Conservation (phyloP, 1,284 basidiomycete genomes). For the Malassezia caprae region DNA sequence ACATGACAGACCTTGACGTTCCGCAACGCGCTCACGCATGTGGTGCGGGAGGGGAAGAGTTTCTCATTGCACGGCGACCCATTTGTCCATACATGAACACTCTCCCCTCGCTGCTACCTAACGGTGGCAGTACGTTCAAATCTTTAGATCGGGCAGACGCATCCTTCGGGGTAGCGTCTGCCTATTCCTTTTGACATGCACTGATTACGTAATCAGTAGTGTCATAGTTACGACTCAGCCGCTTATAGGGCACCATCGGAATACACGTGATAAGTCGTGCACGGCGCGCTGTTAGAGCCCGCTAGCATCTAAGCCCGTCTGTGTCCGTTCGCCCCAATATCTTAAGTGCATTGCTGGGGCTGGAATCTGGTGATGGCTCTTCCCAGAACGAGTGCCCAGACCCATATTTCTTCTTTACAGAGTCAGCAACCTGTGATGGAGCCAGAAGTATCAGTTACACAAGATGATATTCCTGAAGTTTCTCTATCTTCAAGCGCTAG, state of each 20-base stretch:
- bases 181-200: conserved; percentile 1
- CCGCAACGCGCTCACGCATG: conserved; percentile 21
- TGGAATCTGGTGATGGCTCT: background rate
- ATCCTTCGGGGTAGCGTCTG: conserved; percentile 17
- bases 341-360: background rate
- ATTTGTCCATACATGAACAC: conserved; percentile 19
- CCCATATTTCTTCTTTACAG: too few species aligned
- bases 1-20: conserved; percentile 19
- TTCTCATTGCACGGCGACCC: conserved; percentile 22
- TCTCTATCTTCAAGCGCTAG: conserved; percentile 23
- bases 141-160: conserved; percentile 20
- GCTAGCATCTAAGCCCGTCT: background rate
- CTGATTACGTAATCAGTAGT: conserved; percentile 14
- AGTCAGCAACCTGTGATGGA: too few species aligned
- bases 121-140: conserved; percentile 21
- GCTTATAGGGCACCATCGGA: background rate
- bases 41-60: conserved; percentile 17
- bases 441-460: too few species aligned
- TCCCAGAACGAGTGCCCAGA: background rate
- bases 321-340: background rate
- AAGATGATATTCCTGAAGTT: conserved; percentile 22
- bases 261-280: background rate
- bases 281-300: background rate
- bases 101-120: conserved; percentile 18
- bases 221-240: background rate